These are phyloP conservation scores for Crepidotus variabilis DNA, from an alignment of 768 basidiomycete genomes.

Conservation along the genomic window DNA sequence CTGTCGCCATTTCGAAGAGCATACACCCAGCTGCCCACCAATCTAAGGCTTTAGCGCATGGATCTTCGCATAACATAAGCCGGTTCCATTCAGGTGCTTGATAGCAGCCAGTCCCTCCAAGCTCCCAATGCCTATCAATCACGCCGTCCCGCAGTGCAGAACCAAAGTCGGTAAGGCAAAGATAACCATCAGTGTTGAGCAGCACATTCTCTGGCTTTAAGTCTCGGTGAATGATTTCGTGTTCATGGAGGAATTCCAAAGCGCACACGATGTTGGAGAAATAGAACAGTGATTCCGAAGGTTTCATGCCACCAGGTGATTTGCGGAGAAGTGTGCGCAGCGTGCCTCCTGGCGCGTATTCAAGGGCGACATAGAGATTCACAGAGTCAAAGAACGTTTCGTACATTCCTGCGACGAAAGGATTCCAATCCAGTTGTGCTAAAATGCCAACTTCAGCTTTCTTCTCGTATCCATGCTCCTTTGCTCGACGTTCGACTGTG, in stretches of 20 bases:
- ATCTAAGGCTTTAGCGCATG: conserved; percentile 30
- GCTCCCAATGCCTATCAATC: conserved; percentile 24
- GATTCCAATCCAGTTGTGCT: conserved; percentile 43
- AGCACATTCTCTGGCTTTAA: conserved; percentile 59
- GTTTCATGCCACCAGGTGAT: conserved; percentile 24
- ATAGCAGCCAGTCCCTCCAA: conserved; percentile 43
- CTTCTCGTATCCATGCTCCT: conserved; percentile 21
- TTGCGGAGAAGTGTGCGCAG: conserved; percentile 33
- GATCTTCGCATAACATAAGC: not conserved
- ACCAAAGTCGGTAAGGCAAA: conserved; percentile 52
- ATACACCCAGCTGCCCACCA: conserved; percentile 54
- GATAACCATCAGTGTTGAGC: conserved; percentile 52
- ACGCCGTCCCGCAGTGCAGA: conserved; percentile 22
- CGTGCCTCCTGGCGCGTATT: conserved; percentile 43
- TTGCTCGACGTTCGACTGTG: not conserved
- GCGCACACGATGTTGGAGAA: conserved; percentile 50
- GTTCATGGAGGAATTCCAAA: conserved; percentile 40
- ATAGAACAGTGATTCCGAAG: conserved; percentile 42
- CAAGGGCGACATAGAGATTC: conserved; percentile 49
- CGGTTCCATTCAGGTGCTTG: conserved; percentile 42
- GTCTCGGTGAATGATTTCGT: conserved; percentile 49
- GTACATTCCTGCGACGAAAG: conserved; percentile 47
- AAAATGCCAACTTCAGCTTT: conserved; percentile 41
- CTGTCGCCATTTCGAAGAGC: conserved; percentile 50
- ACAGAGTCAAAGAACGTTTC: conserved; percentile 40